Evolutionary conservation across 2,329 filamentous ascomycete species (phyloP).

Genomic region (Neofusicoccum sp.): DNA sequence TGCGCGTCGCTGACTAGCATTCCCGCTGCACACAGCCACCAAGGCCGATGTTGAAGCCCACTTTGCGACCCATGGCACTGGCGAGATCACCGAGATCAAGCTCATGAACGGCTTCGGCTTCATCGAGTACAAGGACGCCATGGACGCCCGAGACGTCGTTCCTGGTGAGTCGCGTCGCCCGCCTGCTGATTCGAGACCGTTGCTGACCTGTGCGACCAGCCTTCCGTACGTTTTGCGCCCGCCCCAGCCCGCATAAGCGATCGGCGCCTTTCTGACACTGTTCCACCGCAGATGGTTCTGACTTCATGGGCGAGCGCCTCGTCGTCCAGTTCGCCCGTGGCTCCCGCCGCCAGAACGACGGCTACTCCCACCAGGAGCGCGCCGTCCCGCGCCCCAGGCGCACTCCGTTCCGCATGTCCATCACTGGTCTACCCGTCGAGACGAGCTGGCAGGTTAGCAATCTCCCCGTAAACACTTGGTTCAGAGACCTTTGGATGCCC

Average conservation of each 20-base stretch:
- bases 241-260: slow-evolving; percentile 12
- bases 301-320: slow-evolving; percentile 96
- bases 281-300: slow-evolving; percentile 73
- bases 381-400: slow-evolving; percentile 79
- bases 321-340: slow-evolving; percentile 98
- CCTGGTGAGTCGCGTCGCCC: slow-evolving; percentile 66
- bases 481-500: slow-evolving; percentile 31
- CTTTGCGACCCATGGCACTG: slow-evolving; percentile 92
- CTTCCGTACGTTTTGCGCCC: slow-evolving; percentile 51
- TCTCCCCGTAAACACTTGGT: slow-evolving; percentile 48
- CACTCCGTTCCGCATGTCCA: slow-evolving; percentile 95
- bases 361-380: slow-evolving; percentile 62
- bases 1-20: slow-evolving; percentile 46
- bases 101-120: slow-evolving; percentile 99
- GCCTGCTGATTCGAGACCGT: slow-evolving; percentile 15
- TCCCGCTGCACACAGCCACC: slow-evolving; percentile 65
- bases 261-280: slow-evolving; percentile 17
- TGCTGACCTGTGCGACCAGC: slow-evolving; percentile 41
- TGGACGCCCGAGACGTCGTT: slow-evolving; percentile 97
- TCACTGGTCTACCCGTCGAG: slow-evolving; percentile 93
- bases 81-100: slow-evolving; percentile 98
- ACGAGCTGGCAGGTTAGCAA: slow-evolving; percentile 99
- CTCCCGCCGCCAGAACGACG: slow-evolving; percentile 66
- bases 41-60: slow-evolving; percentile 96
- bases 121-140: slow-evolving; percentile 97